Base-by-base conservation (phyloP, 73 alveolate species). In the Stentor coeruleus region DNA sequence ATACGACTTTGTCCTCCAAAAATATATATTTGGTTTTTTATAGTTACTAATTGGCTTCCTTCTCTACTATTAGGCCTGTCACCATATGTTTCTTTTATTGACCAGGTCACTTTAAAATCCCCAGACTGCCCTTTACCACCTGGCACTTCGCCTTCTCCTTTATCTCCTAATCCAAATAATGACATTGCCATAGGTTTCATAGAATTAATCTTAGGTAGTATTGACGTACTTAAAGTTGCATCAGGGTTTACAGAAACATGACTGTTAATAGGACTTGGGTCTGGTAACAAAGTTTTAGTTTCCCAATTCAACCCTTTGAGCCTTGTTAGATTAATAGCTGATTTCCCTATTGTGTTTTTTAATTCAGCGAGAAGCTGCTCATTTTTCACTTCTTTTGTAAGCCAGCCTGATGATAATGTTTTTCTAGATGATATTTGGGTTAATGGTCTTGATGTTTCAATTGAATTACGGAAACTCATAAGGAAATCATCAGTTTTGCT, bases 1-100 rank as follows among this genome's bases (percentile, higher is more conserved):
- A 39, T 40, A 0, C 72, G 0, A 35, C 72, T 75, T 40, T 39
- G 59, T 38, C 83, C 83, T 75, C 83, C 83, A 38, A 1, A 75
- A 75, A 75, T 75, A 75, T 75, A 75, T 15, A 35, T 33, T n/a
- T 36, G n/a, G 20, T n/a, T n/a, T n/a, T 20, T n/a, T 14, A 75
- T 1, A 1, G 39, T 2, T 14, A 40, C 72, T 75, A 75, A 37
- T 39, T 40, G 59, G 38, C 74, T 20, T 36, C 58, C 83, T 38
- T 75, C 83, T 38, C 83, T 0, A n/a, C 74, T n/a, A 37, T 35
- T 40, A 31, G 83, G 83, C n/a, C 3, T 75, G 38, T 15, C 38
- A 0, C 83, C 83, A 20, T 20, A 39, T 20, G 83, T 15, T 14
- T 40, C 38, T 75, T 75, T 66, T 33, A 66, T 11, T 6, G 66